These are phyloP conservation scores for Claviceps digitariae DNA, from an alignment of 2,329 filamentous ascomycete genomes.

Conservation along the genomic window DNA sequence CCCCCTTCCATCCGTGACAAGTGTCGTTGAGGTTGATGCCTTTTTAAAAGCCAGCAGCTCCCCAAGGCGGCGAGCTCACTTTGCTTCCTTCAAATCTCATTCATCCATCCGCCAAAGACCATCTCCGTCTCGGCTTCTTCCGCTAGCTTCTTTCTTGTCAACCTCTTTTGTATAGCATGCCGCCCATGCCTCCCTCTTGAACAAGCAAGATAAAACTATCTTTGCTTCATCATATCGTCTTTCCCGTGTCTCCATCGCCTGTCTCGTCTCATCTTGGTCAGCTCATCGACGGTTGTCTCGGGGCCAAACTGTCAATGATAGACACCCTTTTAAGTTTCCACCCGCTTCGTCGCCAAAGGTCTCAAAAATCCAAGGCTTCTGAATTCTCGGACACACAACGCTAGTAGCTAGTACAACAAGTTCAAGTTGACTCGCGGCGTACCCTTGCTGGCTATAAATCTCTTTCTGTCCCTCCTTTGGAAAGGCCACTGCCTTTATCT, in stretches of 20 bases:
- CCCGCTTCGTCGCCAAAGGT: background rate
- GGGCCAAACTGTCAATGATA: background rate
- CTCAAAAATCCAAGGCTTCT: background rate
- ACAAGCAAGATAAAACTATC: background rate
- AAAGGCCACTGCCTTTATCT: background rate
- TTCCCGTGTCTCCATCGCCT: background rate
- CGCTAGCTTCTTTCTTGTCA: background rate
- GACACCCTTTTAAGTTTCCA: background rate
- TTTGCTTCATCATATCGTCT: background rate
- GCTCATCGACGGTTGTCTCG: background rate
- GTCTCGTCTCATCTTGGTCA: background rate
- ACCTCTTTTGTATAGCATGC: background rate
- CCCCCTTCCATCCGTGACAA: background rate
- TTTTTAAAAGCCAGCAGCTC: conserved; percentile 4
- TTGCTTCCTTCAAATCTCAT: background rate
- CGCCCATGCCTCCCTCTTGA: background rate
- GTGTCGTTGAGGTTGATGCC: conserved; percentile 2
- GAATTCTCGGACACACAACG: background rate
- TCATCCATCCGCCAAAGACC: background rate
- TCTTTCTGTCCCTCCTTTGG: background rate
- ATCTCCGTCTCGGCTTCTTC: background rate
- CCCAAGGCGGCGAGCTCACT: background rate
- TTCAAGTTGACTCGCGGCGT: background rate
- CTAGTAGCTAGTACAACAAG: background rate
- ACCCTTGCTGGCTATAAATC: background rate